Base-by-base conservation (phyloP, 2,329 filamentous ascomycete genomes). In the Xylariaceae sp. region DNA sequence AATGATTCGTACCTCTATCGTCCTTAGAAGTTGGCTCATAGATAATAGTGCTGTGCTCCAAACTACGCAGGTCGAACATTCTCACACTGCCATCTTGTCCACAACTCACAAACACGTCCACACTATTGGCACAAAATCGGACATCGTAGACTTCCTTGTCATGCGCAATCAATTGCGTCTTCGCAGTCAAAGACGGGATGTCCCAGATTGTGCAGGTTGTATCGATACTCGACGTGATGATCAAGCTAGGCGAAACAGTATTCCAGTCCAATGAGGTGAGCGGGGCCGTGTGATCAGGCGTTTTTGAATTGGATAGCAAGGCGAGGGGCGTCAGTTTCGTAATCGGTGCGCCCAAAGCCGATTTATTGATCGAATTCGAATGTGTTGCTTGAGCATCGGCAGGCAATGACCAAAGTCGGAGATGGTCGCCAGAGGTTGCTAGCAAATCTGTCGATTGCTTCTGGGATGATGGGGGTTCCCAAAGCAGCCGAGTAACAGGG, bases 181-280 rank as follows among this genome's bases (percentile, higher is more conserved):
- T 98, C 39, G 93, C 93, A 1, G 93, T 98, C 48, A 98, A 73
- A 1, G 93, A 96, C 3, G 93, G 93, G 42, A 98, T 98, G 63
- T 98, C 93, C 93, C 93, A 98, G 52, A 98, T 98, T 4, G 93
- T 98, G 68, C 93, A 98, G 4, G 93, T 98, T 1, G 93, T 98
- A 61, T 98, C 93, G 59, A 98, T 98, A 63, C 90, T 97, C 3
- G 90, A 96, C 1, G 93, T 98, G 58, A 98, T 98, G 60, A 98
- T 98, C 40, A 98, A 73, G 63, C 91, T 96, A 1, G 93, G 93
- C 18, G 89, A 95, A 39, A 98, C 85, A 2, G 88, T 95, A 59
- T 98, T 98, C 93, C 93, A 98, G 63, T 98, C 93, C 35, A 98
- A 74, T 13, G 90, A 96, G 2, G 93, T 98, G 44, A 98, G 79